phyloP scores from a whole-genome alignment of 2,329 filamentous ascomycete species.

The Colletotrichum lentis region DNA sequence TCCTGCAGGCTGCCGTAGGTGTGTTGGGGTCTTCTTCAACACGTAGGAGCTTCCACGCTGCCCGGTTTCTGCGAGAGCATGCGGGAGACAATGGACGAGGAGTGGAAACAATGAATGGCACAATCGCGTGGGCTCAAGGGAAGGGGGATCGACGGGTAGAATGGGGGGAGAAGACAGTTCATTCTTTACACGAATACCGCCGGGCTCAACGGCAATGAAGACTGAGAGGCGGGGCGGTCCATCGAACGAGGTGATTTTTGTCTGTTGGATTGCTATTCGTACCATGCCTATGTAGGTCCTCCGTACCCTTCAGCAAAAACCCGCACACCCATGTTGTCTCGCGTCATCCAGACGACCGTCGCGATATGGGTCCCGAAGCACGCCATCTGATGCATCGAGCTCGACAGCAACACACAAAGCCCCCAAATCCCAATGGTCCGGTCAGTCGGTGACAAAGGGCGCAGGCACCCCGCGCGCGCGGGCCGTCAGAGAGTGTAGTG shows the following conservation, averaged over 20 bases:
- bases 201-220: neutral
- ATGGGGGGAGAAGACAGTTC: neutral
- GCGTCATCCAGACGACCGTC: constrained; percentile 36
- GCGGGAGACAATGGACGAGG: neutral
- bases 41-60: constrained; percentile 5
- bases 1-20: too few relatives aligned
- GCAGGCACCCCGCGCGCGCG: constrained; percentile 2
- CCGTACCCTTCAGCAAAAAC: constrained; percentile 1
- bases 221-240: too few relatives aligned
- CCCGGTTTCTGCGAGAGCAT: constrained; percentile 3
- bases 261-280: too few relatives aligned
- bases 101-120: neutral
- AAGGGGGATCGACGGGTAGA: neutral
- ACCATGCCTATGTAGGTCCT: too few relatives aligned
- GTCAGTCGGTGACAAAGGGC: constrained; percentile 22
- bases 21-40: constrained; percentile 9
- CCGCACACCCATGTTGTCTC: constrained; percentile 25
- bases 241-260: too few relatives aligned
- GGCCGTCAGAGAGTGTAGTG: constrained; percentile 9
- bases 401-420: constrained; percentile 26
- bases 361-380: constrained; percentile 38
- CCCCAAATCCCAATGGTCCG: constrained; percentile 1
- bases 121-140: neutral
- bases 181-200: neutral
- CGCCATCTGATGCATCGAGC: constrained; percentile 34